Percentiles rank a stretch among this genome's conserved stretches.
These are phyloP conservation scores for Glycine latifolia DNA, from an alignment of 306 rosid genomes.

Conservation along the genomic window DNA sequence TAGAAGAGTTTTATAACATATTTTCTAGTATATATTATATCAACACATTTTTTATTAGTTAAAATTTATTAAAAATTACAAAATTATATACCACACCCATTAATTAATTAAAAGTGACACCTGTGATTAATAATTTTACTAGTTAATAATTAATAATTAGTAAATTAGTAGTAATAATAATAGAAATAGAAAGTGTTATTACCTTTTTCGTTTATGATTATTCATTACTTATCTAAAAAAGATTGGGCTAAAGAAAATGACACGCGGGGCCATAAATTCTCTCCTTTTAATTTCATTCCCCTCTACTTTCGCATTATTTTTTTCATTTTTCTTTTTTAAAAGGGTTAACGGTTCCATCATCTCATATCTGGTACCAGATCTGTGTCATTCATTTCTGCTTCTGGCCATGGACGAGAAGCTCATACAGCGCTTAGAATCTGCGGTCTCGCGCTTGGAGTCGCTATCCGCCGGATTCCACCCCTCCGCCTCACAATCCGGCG, in stretches of 20 bases:
- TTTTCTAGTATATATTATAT: no score
- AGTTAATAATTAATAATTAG: no score
- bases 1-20: no score
- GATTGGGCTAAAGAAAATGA: constrained; percentile 6
- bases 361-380: constrained; percentile 49
- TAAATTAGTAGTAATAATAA: no score
- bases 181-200: no score
- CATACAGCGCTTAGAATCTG: constrained; percentile 81
- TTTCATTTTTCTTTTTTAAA: background rate
- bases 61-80: no score
- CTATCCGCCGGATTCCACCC: constrained; percentile 52
- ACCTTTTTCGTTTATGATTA: no score
- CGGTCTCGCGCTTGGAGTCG: constrained; percentile 80
- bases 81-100: no score
- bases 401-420: constrained; percentile 73
- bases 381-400: constrained; percentile 26
- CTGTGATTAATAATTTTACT: no score
- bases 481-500: constrained; percentile 37
- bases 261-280: constrained; percentile 28
- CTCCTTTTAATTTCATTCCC: background rate
- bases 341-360: constrained; percentile 43
- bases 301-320: background rate
- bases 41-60: no score
- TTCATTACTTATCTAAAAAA: background rate
- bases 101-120: no score